Percentiles rank a stretch among this genome's conserved stretches.
phyloP scores from a whole-genome alignment of 2,329 filamentous ascomycete species.

The Talaromyces sp. region DNA sequence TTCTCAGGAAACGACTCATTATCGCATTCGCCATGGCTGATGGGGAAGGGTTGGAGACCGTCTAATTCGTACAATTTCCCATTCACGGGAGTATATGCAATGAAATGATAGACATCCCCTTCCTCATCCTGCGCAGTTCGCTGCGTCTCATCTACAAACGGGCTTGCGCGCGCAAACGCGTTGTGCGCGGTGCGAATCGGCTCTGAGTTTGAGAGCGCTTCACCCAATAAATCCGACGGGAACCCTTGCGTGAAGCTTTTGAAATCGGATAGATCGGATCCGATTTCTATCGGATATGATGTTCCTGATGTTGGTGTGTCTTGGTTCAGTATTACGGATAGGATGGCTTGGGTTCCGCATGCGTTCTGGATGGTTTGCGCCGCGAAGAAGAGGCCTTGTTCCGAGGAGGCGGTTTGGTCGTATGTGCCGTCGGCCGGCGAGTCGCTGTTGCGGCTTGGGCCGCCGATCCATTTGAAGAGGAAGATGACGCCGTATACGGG shows the following conservation, averaged over 20 bases:
- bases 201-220: slow-evolving; percentile 67
- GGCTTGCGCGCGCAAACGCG: slow-evolving; percentile 80
- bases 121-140: slow-evolving; percentile 69
- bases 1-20: slow-evolving; percentile 69
- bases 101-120: slow-evolving; percentile 89
- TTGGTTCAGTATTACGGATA: slow-evolving; percentile 89
- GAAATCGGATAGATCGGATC: slow-evolving; percentile 68
- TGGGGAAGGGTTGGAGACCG: slow-evolving; percentile 87
- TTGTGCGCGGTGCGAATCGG: slow-evolving; percentile 79
- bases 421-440: slow-evolving; percentile 77
- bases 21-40: slow-evolving; percentile 75
- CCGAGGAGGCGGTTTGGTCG: slow-evolving; percentile 65
- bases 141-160: slow-evolving; percentile 88
- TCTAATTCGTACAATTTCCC: slow-evolving; percentile 89
- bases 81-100: slow-evolving; percentile 83
- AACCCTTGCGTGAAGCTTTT: slow-evolving; percentile 84
- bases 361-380: slow-evolving; percentile 98
- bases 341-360: slow-evolving; percentile 90
- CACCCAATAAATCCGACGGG: slow-evolving; percentile 69
- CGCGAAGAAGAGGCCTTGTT: slow-evolving; percentile 80
- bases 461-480: slow-evolving; percentile 77
- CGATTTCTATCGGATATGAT: slow-evolving; percentile 60
- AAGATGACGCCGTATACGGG: slow-evolving; percentile 96
- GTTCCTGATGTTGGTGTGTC: slow-evolving; percentile 33
- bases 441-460: slow-evolving; percentile 62